Percentiles rank a stretch among this genome's conserved stretches.
phyloP scores from a whole-genome alignment of 2,329 filamentous ascomycete genomes.

The Madurella mycetomatis region DNA sequence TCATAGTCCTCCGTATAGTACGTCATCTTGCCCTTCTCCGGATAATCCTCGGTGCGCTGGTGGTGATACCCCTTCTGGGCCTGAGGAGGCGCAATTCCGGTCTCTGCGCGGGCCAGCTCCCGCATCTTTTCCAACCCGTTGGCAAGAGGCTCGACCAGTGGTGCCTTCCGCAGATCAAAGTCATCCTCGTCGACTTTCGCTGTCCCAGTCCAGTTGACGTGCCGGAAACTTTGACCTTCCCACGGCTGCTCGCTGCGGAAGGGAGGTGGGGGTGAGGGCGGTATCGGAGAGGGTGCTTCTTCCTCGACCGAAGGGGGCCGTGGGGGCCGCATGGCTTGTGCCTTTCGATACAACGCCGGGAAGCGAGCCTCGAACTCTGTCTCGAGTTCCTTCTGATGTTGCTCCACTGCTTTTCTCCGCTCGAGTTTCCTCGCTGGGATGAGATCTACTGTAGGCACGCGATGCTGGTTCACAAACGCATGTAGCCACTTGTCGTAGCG shows the following conservation, averaged over 20 bases:
- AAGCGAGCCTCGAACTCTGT: constrained; percentile 44
- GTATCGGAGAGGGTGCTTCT: constrained; percentile 5
- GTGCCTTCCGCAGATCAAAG: constrained; percentile 26
- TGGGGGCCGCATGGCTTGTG: constrained; percentile 32
- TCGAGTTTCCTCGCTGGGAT: constrained; percentile 38
- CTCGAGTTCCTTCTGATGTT: constrained; percentile 47
- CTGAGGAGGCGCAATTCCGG: not conserved
- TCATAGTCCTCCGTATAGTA: constrained; percentile 13
- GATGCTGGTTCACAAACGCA: constrained; percentile 41
- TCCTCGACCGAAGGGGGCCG: not conserved
- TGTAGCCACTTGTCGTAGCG: constrained; percentile 44
- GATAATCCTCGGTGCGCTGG: constrained; percentile 13
- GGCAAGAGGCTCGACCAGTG: constrained; percentile 30
- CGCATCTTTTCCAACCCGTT: constrained; percentile 34
- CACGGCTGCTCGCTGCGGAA: constrained; percentile 8
- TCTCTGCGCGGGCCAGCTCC: not conserved
- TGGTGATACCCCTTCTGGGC: not conserved
- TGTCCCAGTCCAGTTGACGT: constrained; percentile 11
- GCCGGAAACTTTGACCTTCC: constrained; percentile 2
- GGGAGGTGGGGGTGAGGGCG: constrained; percentile 20
- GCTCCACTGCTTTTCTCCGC: constrained; percentile 37
- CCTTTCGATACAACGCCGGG: constrained; percentile 44
- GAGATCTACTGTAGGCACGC: constrained; percentile 35
- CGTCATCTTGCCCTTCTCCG: constrained; percentile 19
- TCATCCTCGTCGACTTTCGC: constrained; percentile 17